Evolutionary conservation across 106 monocot genomes (phyloP), one percentile per base, ranked within the genome.

Genomic region (Narthecium ossifragum): DNA sequence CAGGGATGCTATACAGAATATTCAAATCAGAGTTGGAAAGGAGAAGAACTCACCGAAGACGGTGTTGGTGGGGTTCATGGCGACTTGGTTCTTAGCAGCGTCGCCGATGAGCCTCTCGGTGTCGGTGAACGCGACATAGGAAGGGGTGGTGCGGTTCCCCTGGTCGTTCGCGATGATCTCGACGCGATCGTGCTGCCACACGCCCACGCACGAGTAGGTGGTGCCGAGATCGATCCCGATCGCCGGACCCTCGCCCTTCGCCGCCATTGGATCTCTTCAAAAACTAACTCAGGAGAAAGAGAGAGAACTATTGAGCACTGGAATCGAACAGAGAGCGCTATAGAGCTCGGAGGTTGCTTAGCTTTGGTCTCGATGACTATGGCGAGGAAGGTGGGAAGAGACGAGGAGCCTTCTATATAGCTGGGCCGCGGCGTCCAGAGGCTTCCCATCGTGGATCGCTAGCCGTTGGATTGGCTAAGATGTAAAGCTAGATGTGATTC

Each of bases 61-160:
- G 23, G 80, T 80, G 80, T 85, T 85, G 57, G 56, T 65, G 23
- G 86, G 86, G 63, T 86, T 86, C 86, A 86, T 86, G 70, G 86
- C 86, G 50, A 81, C 86, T 73, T 86, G 86, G 59, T 86, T 86
- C 81, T 86, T 86, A n/a, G 86, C 81, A 2, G 86, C 86, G 15
- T 86, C 86, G 18, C 86, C 86, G 67, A 86, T 75, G 55, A 86
- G 78, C 22, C 86, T 32, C 71, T 86, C 81, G 29, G 85, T 81
- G 60, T 86, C 85, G 33, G 85, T 81, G 73, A 86, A 86, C 9
- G 66, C 85, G 2, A 81, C 86, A 36, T 86, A 86, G 17, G 86
- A 86, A 1, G 86, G 81, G 5, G 86, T 86, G 24, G 86, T 86
- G 36, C 86, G 53, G 63, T 85, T 85, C 18, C 85, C 85, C 77